Percentiles rank a stretch among this genome's conserved stretches.
Evolutionary conservation across 2,329 filamentous ascomycete species (phyloP).

Genomic region (Pseudogymnoascus sp.): DNA sequence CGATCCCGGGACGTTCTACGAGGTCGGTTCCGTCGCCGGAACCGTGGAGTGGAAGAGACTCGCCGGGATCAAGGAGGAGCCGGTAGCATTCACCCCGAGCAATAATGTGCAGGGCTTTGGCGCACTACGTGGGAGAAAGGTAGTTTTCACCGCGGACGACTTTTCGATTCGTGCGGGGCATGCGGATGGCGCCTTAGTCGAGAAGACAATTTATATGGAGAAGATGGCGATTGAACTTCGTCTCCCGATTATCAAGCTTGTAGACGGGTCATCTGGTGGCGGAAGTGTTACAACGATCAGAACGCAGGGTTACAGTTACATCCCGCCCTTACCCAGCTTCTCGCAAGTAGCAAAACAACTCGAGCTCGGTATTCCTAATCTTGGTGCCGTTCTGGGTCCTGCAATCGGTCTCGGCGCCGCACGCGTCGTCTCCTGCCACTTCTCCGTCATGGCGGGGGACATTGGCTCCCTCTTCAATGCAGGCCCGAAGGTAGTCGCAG

Average conservation of each 20-base stretch:
- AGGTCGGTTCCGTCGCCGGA: constrained; percentile 52
- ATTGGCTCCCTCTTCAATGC: constrained; percentile 56
- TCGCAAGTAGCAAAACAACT: constrained; percentile 46
- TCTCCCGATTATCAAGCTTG: constrained; percentile 53
- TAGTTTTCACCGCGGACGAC: constrained; percentile 56
- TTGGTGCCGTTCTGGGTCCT: constrained; percentile 54
- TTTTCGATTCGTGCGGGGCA: constrained; percentile 56
- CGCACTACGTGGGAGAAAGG: constrained; percentile 40
- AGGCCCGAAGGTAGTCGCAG: constrained; percentile 52
- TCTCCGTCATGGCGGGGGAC: constrained; percentile 57
- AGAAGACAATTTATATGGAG: constrained; percentile 54
- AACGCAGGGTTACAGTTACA: constrained; percentile 47
- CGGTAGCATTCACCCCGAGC: constrained; percentile 44
- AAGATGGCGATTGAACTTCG: constrained; percentile 49
- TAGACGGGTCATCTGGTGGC: constrained; percentile 55
- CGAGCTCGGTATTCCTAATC: constrained; percentile 55
- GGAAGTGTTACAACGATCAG: constrained; percentile 53
- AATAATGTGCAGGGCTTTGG: constrained; percentile 57
- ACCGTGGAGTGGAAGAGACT: constrained; percentile 49
- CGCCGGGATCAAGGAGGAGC: constrained; percentile 36
- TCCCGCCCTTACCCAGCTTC: constrained; percentile 49
- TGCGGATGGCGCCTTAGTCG: constrained; percentile 49
- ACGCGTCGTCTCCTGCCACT: constrained; percentile 52
- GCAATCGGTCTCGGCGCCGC: constrained; percentile 56
- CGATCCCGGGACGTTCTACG: constrained; percentile 45